Conservation (phyloP, 2,329 filamentous ascomycete species). For the Ceratocystis variospora region DNA sequence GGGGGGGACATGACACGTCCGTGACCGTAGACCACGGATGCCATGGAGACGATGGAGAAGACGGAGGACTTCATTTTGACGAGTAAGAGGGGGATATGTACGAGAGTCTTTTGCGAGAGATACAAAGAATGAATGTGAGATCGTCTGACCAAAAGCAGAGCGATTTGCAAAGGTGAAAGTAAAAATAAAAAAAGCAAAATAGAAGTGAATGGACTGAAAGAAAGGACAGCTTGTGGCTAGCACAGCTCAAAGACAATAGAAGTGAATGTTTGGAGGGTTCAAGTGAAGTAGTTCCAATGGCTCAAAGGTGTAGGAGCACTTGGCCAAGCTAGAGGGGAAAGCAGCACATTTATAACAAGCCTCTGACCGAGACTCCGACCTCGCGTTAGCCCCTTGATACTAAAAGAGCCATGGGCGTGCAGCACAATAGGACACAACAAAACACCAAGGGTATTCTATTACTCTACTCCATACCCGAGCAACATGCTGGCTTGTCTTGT, state of each 20-base stretch:
- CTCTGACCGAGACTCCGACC: background rate
- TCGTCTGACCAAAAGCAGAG: constrained; percentile 12
- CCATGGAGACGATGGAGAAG: constrained; percentile 16
- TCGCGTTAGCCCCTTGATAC: background rate
- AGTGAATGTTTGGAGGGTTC: constrained; percentile 1
- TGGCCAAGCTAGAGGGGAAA: background rate
- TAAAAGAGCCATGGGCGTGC: background rate
- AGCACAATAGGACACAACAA: background rate
- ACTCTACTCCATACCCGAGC: background rate
- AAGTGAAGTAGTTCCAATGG: constrained; percentile 7
- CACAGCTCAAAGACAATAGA: constrained; percentile 4
- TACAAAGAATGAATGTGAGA: constrained; percentile 5
- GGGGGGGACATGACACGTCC: constrained; percentile 32
- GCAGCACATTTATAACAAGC: background rate
- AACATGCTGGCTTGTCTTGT: background rate
- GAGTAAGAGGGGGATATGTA: background rate
- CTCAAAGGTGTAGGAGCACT: background rate
- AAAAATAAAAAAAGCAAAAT: background rate
- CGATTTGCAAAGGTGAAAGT: background rate
- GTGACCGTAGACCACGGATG: constrained; percentile 28
- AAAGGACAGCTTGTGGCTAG: constrained; percentile 15
- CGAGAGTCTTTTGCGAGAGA: background rate
- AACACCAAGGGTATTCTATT: background rate
- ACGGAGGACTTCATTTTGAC: constrained; percentile 18
- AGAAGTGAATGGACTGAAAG: constrained; percentile 7